These are phyloP conservation scores for Arthrobotrys entomopaga DNA, from an alignment of 2,329 filamentous ascomycete genomes.

Conservation along the genomic window DNA sequence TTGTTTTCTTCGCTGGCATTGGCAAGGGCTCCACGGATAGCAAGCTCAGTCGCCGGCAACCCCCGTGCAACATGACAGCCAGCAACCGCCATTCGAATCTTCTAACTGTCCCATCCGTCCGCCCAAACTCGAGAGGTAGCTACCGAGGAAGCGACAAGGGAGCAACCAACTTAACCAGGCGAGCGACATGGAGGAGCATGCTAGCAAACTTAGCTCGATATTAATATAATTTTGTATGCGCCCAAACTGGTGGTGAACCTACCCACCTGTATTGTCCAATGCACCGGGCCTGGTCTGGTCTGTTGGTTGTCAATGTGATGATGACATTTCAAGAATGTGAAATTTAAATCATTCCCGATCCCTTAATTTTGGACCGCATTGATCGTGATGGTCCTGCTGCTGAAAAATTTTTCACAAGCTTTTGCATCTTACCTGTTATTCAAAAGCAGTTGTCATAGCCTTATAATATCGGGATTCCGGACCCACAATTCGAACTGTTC, in stretches of 20 bases:
- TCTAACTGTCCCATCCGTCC: constrained; percentile 5
- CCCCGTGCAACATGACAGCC: constrained; percentile 48
- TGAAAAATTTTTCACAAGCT: constrained; percentile 6
- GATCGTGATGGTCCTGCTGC: constrained; percentile 22
- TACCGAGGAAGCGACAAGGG: constrained; percentile 55
- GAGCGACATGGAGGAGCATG: constrained; percentile 53
- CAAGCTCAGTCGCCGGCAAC: constrained; percentile 53
- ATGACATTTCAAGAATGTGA: constrained; percentile 21
- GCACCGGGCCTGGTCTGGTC: background rate
- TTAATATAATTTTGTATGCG: constrained; percentile 18
- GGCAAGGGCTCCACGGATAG: constrained; percentile 47
- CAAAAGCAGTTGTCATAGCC: constrained; percentile 8
- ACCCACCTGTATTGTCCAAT: constrained; percentile 5
- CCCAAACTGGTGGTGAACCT: constrained; percentile 35
- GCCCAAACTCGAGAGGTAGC: constrained; percentile 40
- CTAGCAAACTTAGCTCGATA: constrained; percentile 36
- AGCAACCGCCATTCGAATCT: constrained; percentile 21
- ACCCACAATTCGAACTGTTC: constrained; percentile 38
- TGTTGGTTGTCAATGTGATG: constrained; percentile 26
- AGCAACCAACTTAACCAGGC: constrained; percentile 55
- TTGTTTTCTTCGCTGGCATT: constrained; percentile 12
- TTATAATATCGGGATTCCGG: constrained; percentile 24
- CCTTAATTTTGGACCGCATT: constrained; percentile 12
- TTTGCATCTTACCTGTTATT: background rate
- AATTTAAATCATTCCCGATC: background rate